phyloP scores from a whole-genome alignment of 176 grass and related monocot species.

The Aegilops longissima region DNA sequence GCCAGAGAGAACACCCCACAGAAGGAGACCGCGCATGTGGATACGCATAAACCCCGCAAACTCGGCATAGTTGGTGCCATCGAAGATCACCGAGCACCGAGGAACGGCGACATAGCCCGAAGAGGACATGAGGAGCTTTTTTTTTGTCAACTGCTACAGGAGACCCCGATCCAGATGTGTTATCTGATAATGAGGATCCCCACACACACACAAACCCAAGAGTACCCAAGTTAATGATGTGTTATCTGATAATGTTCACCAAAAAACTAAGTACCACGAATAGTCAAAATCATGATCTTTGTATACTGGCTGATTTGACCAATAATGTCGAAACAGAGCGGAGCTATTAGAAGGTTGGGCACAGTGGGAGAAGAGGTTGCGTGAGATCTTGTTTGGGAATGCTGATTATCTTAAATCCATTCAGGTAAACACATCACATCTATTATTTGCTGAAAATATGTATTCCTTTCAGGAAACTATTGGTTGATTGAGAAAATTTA shows the following conservation, averaged over 20 bases:
- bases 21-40: no score
- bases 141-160: no score
- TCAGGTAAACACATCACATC: constrained; percentile 57
- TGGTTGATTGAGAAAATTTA: neutral
- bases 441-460: neutral
- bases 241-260: constrained; percentile 2
- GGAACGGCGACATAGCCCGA: no score
- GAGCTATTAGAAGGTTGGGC: constrained; percentile 75
- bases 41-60: no score
- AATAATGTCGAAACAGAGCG: constrained; percentile 51
- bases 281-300: constrained; percentile 6
- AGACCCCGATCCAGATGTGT: no score
- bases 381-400: constrained; percentile 55
- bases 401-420: constrained; percentile 69
- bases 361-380: constrained; percentile 74
- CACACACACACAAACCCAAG: no score
- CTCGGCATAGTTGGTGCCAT: no score
- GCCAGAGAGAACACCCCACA: no score
- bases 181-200: no score
- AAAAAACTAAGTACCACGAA: neutral
- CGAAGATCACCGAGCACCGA: no score
- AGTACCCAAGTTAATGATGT: neutral
- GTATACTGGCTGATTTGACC: constrained; percentile 19
- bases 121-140: no score
- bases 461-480: neutral